Evolutionary conservation across 75 land plant genomes (phyloP).

Genomic region (Larix kaempferi): DNA sequence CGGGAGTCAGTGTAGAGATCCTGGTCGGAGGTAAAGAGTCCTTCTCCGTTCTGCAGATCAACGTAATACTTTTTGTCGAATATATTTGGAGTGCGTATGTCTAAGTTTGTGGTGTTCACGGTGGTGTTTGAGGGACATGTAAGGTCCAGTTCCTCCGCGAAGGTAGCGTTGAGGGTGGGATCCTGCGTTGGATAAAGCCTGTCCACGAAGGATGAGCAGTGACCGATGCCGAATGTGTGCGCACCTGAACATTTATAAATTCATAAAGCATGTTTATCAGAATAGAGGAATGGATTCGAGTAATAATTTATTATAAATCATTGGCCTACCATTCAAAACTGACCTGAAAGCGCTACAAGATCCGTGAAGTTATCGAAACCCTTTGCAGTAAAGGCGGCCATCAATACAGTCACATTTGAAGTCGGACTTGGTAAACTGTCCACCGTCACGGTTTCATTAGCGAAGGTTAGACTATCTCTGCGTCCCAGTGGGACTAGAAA

Average conservation of each 20-base stretch:
- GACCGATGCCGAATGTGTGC: too few species aligned
- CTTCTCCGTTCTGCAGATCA: conserved; percentile 45
- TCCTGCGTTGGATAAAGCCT: too few species aligned
- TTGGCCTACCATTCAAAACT: too few species aligned
- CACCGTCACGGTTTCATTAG: not conserved
- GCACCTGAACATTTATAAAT: too few species aligned
- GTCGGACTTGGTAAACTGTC: conserved; percentile 11
- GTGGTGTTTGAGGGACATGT: conserved; percentile 31
- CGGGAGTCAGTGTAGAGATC: conserved; percentile 21
- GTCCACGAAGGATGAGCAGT: too few species aligned
- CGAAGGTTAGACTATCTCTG: not conserved
- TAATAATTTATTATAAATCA: too few species aligned
- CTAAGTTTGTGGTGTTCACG: conserved; percentile 25
- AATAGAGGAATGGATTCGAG: too few species aligned
- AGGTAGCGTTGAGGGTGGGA: conserved; percentile 5
- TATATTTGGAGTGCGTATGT: conserved; percentile 34
- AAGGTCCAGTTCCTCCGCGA: conserved; percentile 22
- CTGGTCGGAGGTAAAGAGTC: conserved; percentile 67
- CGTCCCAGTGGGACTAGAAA: conserved; percentile 5
- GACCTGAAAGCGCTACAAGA: not conserved
- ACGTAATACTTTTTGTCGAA: conserved; percentile 75
- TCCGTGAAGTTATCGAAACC: not conserved
- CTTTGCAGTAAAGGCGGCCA: not conserved
- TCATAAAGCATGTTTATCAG: too few species aligned
- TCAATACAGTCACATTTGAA: not conserved